phyloP scores from a whole-genome alignment of 345 rosid genomes.

The Ceriops zippeliana region DNA sequence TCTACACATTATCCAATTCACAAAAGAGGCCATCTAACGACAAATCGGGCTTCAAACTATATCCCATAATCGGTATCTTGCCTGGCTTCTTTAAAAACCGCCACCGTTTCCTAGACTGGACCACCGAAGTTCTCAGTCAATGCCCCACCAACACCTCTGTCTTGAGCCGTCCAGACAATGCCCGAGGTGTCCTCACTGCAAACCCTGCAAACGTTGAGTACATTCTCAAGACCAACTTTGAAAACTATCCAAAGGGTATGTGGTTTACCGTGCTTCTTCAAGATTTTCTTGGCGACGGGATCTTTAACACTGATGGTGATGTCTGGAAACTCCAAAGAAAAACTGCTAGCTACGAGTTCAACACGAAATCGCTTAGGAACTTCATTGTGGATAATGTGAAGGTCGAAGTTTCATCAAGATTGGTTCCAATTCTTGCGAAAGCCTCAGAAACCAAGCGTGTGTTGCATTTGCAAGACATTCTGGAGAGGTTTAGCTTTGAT shows the following conservation, averaged over 20 bases:
- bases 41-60: conserved; percentile 28
- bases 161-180: conserved; percentile 25
- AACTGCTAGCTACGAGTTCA: conserved; percentile 46
- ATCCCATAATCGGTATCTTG: conserved; percentile 35
- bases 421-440: conserved; percentile 27
- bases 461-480: conserved; percentile 25
- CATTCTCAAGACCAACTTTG: conserved; percentile 39
- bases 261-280: conserved; percentile 20
- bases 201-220: conserved; percentile 37
- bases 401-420: conserved; percentile 28
- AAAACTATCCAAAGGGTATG: conserved; percentile 43
- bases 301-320: conserved; percentile 46
- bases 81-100: conserved; percentile 40
- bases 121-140: conserved; percentile 23
- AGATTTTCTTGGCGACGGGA: conserved; percentile 45
- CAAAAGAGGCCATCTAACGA: neutral
- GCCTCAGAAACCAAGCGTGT: conserved; percentile 14
- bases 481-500: conserved; percentile 24
- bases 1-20: neutral
- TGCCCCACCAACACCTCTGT: conserved; percentile 31
- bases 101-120: conserved; percentile 43
- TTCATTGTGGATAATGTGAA: conserved; percentile 33
- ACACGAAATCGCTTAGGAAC: conserved; percentile 35
- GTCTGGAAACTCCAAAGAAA: conserved; percentile 41
- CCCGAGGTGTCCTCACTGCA: conserved; percentile 36